Percentiles rank a stretch among this genome's conserved stretches.
phyloP scores from a whole-genome alignment of 805 yeast species.

The Zygosaccharomyces rouxii region DNA sequence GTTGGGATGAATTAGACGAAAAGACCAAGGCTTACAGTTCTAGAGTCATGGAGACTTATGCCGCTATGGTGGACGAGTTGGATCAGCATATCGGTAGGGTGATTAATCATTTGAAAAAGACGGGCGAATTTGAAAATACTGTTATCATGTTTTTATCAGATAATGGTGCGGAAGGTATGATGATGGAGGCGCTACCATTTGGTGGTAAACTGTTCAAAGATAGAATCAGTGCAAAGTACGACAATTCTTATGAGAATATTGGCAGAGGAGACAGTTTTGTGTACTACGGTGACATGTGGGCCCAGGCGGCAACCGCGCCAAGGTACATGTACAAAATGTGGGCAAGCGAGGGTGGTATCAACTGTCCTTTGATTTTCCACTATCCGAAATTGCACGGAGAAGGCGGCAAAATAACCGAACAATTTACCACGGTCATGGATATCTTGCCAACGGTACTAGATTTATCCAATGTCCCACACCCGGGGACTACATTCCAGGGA shows the following conservation, averaged over 20 bases:
- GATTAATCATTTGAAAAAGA: constrained; percentile 38
- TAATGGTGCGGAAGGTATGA: constrained; percentile 62
- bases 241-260: constrained; percentile 44
- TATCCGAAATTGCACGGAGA: constrained; percentile 37
- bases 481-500: constrained; percentile 40
- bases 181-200: constrained; percentile 52
- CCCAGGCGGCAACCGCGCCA: constrained; percentile 60
- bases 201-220: constrained; percentile 18
- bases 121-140: constrained; percentile 50
- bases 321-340: constrained; percentile 51
- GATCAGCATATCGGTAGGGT: constrained; percentile 51
- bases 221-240: constrained; percentile 35
- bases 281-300: constrained; percentile 56
- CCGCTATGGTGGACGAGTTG: constrained; percentile 59
- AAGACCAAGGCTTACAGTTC: constrained; percentile 39
- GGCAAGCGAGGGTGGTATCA: constrained; percentile 58
- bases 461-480: constrained; percentile 43
- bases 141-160: constrained; percentile 57
- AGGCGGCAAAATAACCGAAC: constrained; percentile 35
- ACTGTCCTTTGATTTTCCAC: constrained; percentile 50
- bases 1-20: constrained; percentile 42
- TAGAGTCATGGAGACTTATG: constrained; percentile 51
- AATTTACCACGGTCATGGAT: constrained; percentile 56
- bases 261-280: constrained; percentile 47
- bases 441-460: constrained; percentile 53